Base-by-base conservation (phyloP, 495 filamentous ascomycete species). In the Penicillium salamii region DNA sequence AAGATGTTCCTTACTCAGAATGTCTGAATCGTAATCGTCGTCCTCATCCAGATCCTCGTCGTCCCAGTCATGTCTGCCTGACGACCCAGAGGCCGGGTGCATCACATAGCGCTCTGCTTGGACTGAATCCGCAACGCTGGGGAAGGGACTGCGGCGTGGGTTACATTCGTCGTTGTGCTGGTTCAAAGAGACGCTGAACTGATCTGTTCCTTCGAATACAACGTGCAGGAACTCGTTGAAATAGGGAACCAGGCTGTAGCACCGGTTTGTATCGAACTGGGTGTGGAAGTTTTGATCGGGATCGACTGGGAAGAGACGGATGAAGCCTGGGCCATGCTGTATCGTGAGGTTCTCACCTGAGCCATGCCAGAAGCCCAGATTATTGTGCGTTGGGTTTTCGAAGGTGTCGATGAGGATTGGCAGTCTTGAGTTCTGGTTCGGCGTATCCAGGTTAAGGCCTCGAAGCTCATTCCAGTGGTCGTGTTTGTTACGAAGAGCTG, bases 51-150 rank as follows among this genome's bases (percentile, higher is more conserved):
- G 28, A 19, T 23, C 36, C 23, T 41, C 37, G 15, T 28, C 24
- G 7, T 49, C 36, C 28, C 46, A 26, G 23, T 26, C 23, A 26
- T 26, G 29, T 12, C 14, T 20, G 33, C 17, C 40, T 1, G 19
- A 19, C 5, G 12, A 5, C 11, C 32, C 46, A 7, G 47, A 20
- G 29, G 4, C 9, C 1, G 52, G 58, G 21, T 42, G 49, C 53
- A 65, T 52, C 7, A 59, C 38, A 60, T 91, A 91, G 33, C 86
- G 75, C 2, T 78, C 70, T 1, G 86, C 86, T 54, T 89, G 84
- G 15, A 89, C 72, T 2, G 79, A 85, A 59, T 91, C 87, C 74
- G 85, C 86, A 5, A 86, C 87, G 58, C 83, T 85, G 1, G 87
- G 86, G 55, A 78, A 89, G 0, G 87, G 87, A n/a, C 71, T 71